Evolutionary conservation across 176 grass and related monocot genomes (phyloP), one percentile per base, ranked within the genome.

Genomic region (Oryza glaberrima): DNA sequence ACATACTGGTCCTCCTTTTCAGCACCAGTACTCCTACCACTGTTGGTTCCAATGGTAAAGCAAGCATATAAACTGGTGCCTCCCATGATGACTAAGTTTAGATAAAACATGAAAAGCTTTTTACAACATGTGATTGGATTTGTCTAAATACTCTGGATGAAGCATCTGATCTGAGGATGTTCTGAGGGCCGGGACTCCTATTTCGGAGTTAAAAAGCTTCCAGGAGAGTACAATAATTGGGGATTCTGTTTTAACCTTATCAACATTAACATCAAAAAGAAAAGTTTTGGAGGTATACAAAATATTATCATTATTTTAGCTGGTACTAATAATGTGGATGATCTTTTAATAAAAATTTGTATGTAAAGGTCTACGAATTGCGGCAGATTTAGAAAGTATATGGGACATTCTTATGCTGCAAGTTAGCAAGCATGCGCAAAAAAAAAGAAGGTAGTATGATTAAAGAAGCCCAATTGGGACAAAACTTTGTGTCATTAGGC

Each of bases 161-260:
- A 77, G 89, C 64, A 91, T 87, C 65, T 77, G 65, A 87, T 87
- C 64, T 75, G 17, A 67, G 69, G 54, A 34, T 77, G 65, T 84
- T 87, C 51, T 69, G 17, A 67, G 69, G 44, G 22, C 20, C 48
- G 69, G 44, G 22, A 26, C 48, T 75, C 84, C 44, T 72, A 58
- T 58, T 45, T 7, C 52, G 35, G 77, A 43, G 76, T 14, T 70
- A 84, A 87, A 72, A 12, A 12, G 56, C 41, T 81, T 58, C 7
- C 54, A 48, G 87, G 64, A 36, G 30, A n/a, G 23, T 83, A 87
- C 23, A 84, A 88, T 91, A 81, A 81, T 84, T 72, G 76, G 35
- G 17, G 81, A 84, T 87, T 87, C 76, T 87, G 28, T 63, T 11
- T 22, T 73, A 67, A 82, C 44, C 7, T 87, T 70, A 52, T 69